phyloP scores from a whole-genome alignment of 1,284 basidiomycete species.

The Butyriboletus appendiculatus region DNA sequence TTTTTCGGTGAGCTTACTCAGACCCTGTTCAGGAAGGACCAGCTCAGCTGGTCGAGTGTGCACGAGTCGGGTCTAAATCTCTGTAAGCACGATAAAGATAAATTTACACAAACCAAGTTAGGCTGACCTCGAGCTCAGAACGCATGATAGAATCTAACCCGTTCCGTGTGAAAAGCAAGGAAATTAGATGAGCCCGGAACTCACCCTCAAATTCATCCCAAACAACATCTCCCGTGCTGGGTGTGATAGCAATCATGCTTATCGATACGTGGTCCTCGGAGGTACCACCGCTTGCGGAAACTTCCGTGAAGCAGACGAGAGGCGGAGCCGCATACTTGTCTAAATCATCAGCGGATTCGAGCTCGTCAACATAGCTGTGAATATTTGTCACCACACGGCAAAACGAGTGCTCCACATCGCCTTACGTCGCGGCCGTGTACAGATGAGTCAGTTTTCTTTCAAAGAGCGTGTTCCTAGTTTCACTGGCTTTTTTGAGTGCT shows the following conservation, averaged over 20 bases:
- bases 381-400: slow-evolving; percentile 4
- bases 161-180: slow-evolving; percentile 16
- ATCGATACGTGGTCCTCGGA: slow-evolving; percentile 63
- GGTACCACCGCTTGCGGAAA: slow-evolving; percentile 43
- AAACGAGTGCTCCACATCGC: not conserved
- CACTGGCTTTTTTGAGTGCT: slow-evolving; percentile 89
- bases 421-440: slow-evolving; percentile 89
- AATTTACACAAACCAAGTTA: not conserved
- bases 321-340: slow-evolving; percentile 57
- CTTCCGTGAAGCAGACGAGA: slow-evolving; percentile 76
- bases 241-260: slow-evolving; percentile 79
- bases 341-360: slow-evolving; percentile 68
- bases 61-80: slow-evolving; percentile 70
- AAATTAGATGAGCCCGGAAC: not conserved
- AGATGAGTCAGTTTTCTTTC: slow-evolving; percentile 78
- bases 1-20: slow-evolving; percentile 79
- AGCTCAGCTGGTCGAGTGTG: slow-evolving; percentile 87
- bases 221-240: slow-evolving; percentile 87
- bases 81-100: slow-evolving; percentile 4
- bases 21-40: slow-evolving; percentile 58
- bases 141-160: slow-evolving; percentile 73
- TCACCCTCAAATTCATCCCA: slow-evolving; percentile 90
- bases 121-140: slow-evolving; percentile 78
- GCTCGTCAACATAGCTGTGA: slow-evolving; percentile 69
- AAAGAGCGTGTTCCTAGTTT: slow-evolving; percentile 83